Conservation (phyloP, 2,329 filamentous ascomycete genomes). For the Phaeosphaeriaceae sp. region DNA sequence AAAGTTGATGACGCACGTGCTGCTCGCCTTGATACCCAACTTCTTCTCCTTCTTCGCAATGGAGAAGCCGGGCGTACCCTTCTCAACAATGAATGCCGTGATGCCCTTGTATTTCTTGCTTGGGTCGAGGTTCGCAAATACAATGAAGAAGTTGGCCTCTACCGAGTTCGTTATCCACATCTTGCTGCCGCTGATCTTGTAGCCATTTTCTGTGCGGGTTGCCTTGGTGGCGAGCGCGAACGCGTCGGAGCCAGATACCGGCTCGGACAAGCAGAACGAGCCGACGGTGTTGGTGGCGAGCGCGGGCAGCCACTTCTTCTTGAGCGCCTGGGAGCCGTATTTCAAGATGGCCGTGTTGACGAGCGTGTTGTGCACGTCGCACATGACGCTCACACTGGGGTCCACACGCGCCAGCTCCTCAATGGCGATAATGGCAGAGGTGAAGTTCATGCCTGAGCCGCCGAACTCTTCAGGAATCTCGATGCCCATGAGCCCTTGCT, state of each 20-base stretch:
- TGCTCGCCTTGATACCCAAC: constrained; percentile 93
- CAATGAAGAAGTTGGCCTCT: constrained; percentile 94
- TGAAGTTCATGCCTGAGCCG: constrained; percentile 99
- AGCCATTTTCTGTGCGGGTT: constrained; percentile 80
- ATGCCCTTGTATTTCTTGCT: constrained; percentile 96
- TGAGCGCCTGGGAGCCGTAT: constrained; percentile 76
- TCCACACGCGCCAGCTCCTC: constrained; percentile 95
- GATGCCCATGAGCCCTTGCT: constrained; percentile 95
- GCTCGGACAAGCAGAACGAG: constrained; percentile 92
- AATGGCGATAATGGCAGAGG: constrained; percentile 91
- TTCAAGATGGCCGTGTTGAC: constrained; percentile 93
- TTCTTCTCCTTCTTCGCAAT: constrained; percentile 99
- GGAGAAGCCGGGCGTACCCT: constrained; percentile 84
- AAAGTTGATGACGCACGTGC: constrained; percentile 96
- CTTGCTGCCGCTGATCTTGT: constrained; percentile 88
- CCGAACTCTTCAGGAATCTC: constrained; percentile 98
- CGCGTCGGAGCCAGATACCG: constrained; percentile 90
- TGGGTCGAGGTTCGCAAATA: constrained; percentile 94
- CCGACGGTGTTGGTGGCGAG: constrained; percentile 88
- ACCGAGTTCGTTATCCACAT: constrained; percentile 99
- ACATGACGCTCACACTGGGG: constrained; percentile 91
- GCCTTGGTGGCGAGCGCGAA: constrained; percentile 95
- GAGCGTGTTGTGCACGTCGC: constrained; percentile 97
- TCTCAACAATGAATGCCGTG: constrained; percentile 93
- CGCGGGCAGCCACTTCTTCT: constrained; percentile 88